Percentiles rank a stretch among this genome's conserved stretches.
Evolutionary conservation across 257 asterid species (phyloP).

Genomic region (Solanum ahanhuiri): DNA sequence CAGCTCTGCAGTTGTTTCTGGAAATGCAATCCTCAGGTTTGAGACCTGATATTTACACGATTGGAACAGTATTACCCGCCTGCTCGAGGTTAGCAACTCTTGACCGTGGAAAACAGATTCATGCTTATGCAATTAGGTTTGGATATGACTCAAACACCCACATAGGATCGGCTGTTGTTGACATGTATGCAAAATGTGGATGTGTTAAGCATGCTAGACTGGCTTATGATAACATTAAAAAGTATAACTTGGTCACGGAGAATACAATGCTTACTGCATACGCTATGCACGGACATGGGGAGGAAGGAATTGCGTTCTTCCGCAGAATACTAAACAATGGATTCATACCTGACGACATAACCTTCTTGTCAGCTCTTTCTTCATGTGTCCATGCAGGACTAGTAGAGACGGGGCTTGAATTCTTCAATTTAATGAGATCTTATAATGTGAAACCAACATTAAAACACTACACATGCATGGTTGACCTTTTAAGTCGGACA

Average conservation of each 20-base stretch:
- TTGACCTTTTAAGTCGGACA: conserved; percentile 72
- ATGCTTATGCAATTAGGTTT: conserved; percentile 45
- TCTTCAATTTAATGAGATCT: conserved; percentile 46
- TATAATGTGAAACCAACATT: conserved; percentile 40
- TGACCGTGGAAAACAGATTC: conserved; percentile 56
- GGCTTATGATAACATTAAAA: conserved; percentile 21
- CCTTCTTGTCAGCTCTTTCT: conserved; percentile 65
- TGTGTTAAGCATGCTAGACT: conserved; percentile 30
- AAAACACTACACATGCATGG: conserved; percentile 72
- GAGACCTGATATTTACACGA: conserved; percentile 58
- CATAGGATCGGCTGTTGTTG: conserved; percentile 52
- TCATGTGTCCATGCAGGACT: conserved; percentile 73
- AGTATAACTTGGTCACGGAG: conserved; percentile 40
- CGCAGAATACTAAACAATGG: conserved; percentile 32
- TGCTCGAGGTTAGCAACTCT: conserved; percentile 56
- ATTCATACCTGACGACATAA: conserved; percentile 49
- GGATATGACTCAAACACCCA: conserved; percentile 48
- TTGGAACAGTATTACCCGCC: conserved; percentile 47
- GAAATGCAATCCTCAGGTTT: conserved; percentile 47
- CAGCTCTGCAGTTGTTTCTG: conserved; percentile 39
- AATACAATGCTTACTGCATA: conserved; percentile 76
- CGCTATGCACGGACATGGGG: conserved; percentile 69
- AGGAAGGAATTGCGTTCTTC: conserved; percentile 56
- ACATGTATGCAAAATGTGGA: conserved; percentile 84
- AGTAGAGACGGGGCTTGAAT: conserved; percentile 38